A percentile compares a stretch with the other conserved stretches of the same genome.
Evolutionary conservation across 805 yeast species (phyloP).

Genomic region (Wickerhamiella qilinensis): DNA sequence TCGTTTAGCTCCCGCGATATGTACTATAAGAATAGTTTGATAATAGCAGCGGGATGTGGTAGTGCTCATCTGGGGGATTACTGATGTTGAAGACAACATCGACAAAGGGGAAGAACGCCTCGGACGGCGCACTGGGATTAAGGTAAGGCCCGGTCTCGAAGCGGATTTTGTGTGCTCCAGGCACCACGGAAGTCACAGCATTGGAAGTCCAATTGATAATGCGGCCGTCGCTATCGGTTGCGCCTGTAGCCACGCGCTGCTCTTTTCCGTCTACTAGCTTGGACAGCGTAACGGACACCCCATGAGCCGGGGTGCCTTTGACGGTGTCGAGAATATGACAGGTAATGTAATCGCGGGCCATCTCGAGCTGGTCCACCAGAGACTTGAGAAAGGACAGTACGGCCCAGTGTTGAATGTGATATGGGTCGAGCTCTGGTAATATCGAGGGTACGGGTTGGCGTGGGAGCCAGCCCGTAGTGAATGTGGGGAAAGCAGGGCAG

Average conservation of each 20-base stretch:
- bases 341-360: slow-evolving; percentile 44
- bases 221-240: slow-evolving; percentile 72
- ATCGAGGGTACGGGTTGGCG: too few species aligned
- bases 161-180: slow-evolving; percentile 61
- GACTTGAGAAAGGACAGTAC: too few species aligned
- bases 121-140: slow-evolving; percentile 11
- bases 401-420: too few species aligned
- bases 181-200: slow-evolving; percentile 21
- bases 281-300: slow-evolving; percentile 44
- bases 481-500: too few species aligned
- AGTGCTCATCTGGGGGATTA: slow-evolving; percentile 59
- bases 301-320: slow-evolving; percentile 62
- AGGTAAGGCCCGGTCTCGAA: slow-evolving; percentile 65
- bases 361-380: too few species aligned
- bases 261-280: slow-evolving; percentile 20
- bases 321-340: slow-evolving; percentile 84
- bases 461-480: too few species aligned
- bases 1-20: slow-evolving; percentile 63
- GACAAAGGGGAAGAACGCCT: slow-evolving; percentile 64
- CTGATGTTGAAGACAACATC: slow-evolving; percentile 61
- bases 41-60: slow-evolving; percentile 74
- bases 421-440: too few species aligned
- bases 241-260: slow-evolving; percentile 40
- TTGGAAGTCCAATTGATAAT: slow-evolving; percentile 42
- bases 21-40: slow-evolving; percentile 83